Percentiles rank a stretch among this genome's conserved stretches.
phyloP scores from a whole-genome alignment of 1,284 basidiomycete species.

The Sparassis latifolia region DNA sequence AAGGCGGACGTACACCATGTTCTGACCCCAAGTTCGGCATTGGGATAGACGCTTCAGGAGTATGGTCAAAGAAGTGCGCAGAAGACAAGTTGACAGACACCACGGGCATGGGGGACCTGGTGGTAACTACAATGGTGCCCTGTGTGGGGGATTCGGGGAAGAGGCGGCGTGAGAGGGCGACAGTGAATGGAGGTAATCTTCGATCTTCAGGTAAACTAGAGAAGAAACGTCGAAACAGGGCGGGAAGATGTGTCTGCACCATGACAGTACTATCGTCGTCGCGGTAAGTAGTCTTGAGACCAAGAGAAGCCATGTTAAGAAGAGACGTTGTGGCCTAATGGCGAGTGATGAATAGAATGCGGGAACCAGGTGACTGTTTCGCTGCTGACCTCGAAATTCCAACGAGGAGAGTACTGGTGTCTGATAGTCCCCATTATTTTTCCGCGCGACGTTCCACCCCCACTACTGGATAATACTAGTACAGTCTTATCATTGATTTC shows the following conservation, averaged over 20 bases:
- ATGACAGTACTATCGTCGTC: slow-evolving; percentile 22
- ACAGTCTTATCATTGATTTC: slow-evolving; percentile 22
- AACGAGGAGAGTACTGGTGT: slow-evolving; percentile 42
- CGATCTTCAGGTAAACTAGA: slow-evolving; percentile 1
- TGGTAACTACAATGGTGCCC: slow-evolving; percentile 20
- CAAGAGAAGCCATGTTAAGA: slow-evolving; percentile 19
- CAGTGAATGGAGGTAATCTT: slow-evolving; percentile 18
- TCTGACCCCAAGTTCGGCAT: slow-evolving; percentile 5
- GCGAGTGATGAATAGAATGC: neutral
- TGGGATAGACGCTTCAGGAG: slow-evolving; percentile 9
- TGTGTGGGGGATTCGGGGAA: slow-evolving; percentile 24
- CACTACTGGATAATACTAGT: slow-evolving; percentile 11
- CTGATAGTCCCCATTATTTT: slow-evolving; percentile 39
- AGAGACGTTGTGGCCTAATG: slow-evolving; percentile 24
- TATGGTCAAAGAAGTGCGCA: slow-evolving; percentile 18
- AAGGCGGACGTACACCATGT: slow-evolving; percentile 18
- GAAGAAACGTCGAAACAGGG: slow-evolving; percentile 1
- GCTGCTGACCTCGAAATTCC: slow-evolving; percentile 31
- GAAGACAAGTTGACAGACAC: slow-evolving; percentile 19
- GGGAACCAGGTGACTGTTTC: neutral
- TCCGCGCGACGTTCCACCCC: slow-evolving; percentile 6
- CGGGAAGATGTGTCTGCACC: slow-evolving; percentile 13
- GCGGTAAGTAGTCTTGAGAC: slow-evolving; percentile 19
- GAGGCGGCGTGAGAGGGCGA: slow-evolving; percentile 26
- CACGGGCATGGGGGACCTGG: slow-evolving; percentile 13